These are phyloP conservation scores for Saccharomycopsis capsularis DNA, from an alignment of 805 yeast genomes.

Conservation along the genomic window DNA sequence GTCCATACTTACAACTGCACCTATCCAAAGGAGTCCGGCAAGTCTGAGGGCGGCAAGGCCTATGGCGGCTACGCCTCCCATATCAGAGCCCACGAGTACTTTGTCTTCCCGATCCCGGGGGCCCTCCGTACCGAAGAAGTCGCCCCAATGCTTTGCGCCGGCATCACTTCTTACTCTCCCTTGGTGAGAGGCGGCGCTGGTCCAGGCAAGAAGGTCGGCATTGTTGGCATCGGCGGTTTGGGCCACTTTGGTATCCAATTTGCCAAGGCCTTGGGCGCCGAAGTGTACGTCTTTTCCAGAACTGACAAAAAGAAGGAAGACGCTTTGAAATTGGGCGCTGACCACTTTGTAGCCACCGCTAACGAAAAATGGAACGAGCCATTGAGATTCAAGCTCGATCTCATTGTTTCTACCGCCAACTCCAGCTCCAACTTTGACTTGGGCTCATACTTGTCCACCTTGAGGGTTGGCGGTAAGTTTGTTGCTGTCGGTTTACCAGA, in stretches of 20 bases:
- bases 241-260: constrained; percentile 59
- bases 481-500: constrained; percentile 61
- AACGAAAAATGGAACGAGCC: constrained; percentile 32
- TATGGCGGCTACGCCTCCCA: constrained; percentile 52
- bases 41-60: constrained; percentile 21
- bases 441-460: constrained; percentile 38
- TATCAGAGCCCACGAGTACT: constrained; percentile 37
- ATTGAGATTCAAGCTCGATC: constrained; percentile 35
- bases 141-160: constrained; percentile 54
- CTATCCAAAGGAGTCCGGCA: constrained; percentile 27
- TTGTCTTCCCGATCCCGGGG: constrained; percentile 45
- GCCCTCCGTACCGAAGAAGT: constrained; percentile 34
- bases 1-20: constrained; percentile 32
- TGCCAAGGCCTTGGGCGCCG: constrained; percentile 58
- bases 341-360: constrained; percentile 44
- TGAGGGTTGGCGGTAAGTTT: constrained; percentile 54
- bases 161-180: constrained; percentile 48
- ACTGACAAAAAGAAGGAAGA: constrained; percentile 42
- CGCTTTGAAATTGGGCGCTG: constrained; percentile 50
- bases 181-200: constrained; percentile 38
- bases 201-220: constrained; percentile 43
- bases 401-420: constrained; percentile 48
- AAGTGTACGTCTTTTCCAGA: constrained; percentile 53
- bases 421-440: constrained; percentile 44
- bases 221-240: constrained; percentile 61